phyloP scores from a whole-genome alignment of 2,329 filamentous ascomycete genomes.

The Fusarium sarcochroum region DNA sequence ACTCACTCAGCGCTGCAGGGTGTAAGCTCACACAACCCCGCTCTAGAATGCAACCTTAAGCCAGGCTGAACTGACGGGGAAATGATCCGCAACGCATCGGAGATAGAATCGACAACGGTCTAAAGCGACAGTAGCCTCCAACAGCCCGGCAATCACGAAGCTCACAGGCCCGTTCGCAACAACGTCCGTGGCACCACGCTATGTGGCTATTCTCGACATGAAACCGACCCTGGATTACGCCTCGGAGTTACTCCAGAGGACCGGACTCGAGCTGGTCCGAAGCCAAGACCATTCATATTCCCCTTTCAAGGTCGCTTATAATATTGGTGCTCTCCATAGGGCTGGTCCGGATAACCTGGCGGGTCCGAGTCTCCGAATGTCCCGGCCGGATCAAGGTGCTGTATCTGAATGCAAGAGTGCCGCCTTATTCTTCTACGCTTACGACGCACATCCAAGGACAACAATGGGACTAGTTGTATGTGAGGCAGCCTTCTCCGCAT shows the following conservation, averaged over 20 bases:
- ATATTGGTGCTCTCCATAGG: slow-evolving; percentile 13
- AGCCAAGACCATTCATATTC: slow-evolving; percentile 15
- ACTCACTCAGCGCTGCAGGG: not conserved
- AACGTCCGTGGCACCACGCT: slow-evolving; percentile 34
- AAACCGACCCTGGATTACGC: slow-evolving; percentile 21
- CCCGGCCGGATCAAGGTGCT: slow-evolving; percentile 15
- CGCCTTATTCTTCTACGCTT: not conserved
- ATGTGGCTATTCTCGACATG: slow-evolving; percentile 19
- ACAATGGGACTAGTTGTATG: not conserved
- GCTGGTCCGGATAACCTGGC: slow-evolving; percentile 14
- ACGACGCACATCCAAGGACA: not conserved
- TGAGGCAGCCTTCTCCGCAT: slow-evolving; percentile 5
- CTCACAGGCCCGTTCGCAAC: slow-evolving; percentile 2
- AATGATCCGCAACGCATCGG: slow-evolving; percentile 41
- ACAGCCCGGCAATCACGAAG: not conserved
- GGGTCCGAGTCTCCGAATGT: slow-evolving; percentile 29
- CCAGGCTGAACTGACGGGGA: slow-evolving; percentile 29
- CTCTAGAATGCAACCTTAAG: slow-evolving; percentile 37
- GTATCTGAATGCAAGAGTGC: not conserved
- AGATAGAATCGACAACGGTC: slow-evolving; percentile 23
- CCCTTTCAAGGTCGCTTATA: slow-evolving; percentile 11
- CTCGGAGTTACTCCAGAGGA: slow-evolving; percentile 6
- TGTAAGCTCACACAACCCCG: slow-evolving; percentile 37
- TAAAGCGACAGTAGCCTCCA: slow-evolving; percentile 4
- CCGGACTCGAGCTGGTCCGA: slow-evolving; percentile 10